Base-by-base conservation (phyloP, 495 filamentous ascomycete species). In the Aspergillus kassunensis region DNA sequence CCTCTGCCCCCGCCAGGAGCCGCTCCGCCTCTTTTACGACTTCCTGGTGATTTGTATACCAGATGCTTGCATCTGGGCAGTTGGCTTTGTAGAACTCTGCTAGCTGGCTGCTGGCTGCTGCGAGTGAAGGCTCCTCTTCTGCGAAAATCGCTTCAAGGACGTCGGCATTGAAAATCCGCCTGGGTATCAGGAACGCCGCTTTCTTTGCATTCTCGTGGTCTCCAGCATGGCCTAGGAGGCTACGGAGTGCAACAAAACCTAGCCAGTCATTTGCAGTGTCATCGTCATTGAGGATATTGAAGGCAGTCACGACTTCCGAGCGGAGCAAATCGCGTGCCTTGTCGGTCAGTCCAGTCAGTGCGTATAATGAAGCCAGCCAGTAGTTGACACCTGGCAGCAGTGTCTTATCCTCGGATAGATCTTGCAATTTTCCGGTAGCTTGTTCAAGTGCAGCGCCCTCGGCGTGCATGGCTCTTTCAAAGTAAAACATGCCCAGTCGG, bases 271-370 rank as follows among this genome's bases (percentile, higher is more conserved):
- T 56, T n/a, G 15, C 34, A 7, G 6, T 9, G 31, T 50, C 47
- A 40, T 51, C 47, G 18, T 56, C 53, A 13, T 12, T 7, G n/a
- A 56, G 39, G 8, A 56, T 36, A 36, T 56, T 56, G 36, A 56
- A 51, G 2, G 41, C 47, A 8, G 25, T 42, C 1, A 56, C 53
- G 12, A 56, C 44, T 5, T 51, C 37, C 1, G 53, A 27, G 4
- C 53, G 53, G 7, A 51, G 39, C 6, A 56, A 8, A 2, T 56
- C 33, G 2, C 24, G 45, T 7, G 53, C 53, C 29, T 56, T 39
- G 12, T n/a, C n/a, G 0, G 18, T 11, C 15, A 50, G 25, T 34
- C 53, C 45, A 7, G 4, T 34, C 10, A 37, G 15, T 13, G 53
- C 44, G 30, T 56, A 51, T 9, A 44, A 41, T 10, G 45, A 29